A percentile compares a stretch with the other conserved stretches of the same genome.
Conservation (phyloP, 768 basidiomycete genomes). For the Lactifluus volemus region DNA sequence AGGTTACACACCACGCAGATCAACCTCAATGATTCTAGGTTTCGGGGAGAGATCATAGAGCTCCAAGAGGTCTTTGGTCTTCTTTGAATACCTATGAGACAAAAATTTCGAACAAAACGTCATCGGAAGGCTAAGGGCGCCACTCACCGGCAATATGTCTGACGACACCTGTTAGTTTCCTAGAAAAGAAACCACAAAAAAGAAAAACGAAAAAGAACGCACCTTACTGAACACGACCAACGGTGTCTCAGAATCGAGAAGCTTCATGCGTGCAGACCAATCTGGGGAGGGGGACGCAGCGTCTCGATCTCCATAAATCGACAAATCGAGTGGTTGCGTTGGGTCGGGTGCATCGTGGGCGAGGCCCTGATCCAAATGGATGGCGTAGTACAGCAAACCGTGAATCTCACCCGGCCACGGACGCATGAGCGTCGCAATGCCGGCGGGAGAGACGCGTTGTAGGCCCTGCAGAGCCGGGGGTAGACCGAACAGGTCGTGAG, state of each 20-base stretch:
- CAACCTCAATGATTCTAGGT: conserved; percentile 68
- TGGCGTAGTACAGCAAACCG: conserved; percentile 60
- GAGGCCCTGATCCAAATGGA: conserved; percentile 37
- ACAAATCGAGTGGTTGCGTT: conserved; percentile 38
- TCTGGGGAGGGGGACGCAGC: conserved; percentile 24
- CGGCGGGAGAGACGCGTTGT: conserved; percentile 13
- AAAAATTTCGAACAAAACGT: neutral
- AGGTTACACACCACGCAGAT: conserved; percentile 46
- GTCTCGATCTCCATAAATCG: conserved; percentile 45
- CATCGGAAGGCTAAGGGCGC: neutral
- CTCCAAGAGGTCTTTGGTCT: conserved; percentile 54
- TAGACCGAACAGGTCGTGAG: conserved; percentile 10
- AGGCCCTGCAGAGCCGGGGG: conserved; percentile 13
- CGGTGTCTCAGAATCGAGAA: conserved; percentile 44
- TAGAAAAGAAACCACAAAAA: neutral
- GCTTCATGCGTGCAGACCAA: conserved; percentile 36
- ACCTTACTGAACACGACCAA: conserved; percentile 81
- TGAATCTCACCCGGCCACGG: conserved; percentile 42
- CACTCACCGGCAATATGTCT: conserved; percentile 73
- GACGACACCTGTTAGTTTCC: neutral
- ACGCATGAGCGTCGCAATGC: conserved; percentile 12
- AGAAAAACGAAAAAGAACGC: conserved; percentile 13
- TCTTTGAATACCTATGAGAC: conserved; percentile 43
- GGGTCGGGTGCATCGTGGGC: conserved; percentile 29
- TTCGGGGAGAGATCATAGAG: conserved; percentile 52